phyloP scores from a whole-genome alignment of 768 basidiomycete species.

The Lactarius deliciosus region DNA sequence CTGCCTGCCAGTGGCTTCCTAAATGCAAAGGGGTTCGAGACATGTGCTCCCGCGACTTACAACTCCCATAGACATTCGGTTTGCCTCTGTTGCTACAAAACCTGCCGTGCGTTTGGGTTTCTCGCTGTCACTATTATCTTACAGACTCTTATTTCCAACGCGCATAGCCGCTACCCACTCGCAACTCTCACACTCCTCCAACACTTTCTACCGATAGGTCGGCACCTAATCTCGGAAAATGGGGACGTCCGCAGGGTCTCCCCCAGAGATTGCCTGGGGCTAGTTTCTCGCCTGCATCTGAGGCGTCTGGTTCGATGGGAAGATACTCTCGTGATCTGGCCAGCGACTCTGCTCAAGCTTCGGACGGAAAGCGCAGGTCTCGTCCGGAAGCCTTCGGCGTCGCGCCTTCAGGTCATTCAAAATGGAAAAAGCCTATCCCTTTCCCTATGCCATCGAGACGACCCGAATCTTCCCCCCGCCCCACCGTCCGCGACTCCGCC shows the following conservation, averaged over 20 bases:
- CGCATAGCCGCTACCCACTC: conserved; percentile 16
- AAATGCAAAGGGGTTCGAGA: conserved; percentile 26
- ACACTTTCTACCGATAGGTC: conserved; percentile 8
- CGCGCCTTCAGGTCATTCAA: background rate
- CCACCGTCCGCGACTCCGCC: conserved; percentile 10
- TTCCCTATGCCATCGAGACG: conserved; percentile 8
- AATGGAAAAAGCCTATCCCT: conserved; percentile 16
- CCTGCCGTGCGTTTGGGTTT: conserved; percentile 23
- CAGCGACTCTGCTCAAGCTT: background rate
- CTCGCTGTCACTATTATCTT: background rate
- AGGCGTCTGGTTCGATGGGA: background rate
- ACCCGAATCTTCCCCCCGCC: background rate
- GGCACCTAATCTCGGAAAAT: conserved; percentile 23
- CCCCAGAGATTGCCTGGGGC: background rate
- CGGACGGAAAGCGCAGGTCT: background rate
- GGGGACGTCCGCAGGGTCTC: conserved; percentile 19
- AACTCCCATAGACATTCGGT: conserved; percentile 6
- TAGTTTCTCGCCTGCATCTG: conserved; percentile 4
- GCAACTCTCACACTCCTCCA: conserved; percentile 10
- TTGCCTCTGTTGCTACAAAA: conserved; percentile 21
- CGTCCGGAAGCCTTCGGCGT: background rate
- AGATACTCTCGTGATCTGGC: conserved; percentile 6
- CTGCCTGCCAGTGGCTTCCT: background rate
- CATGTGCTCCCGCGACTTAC: conserved; percentile 15
- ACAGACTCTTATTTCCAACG: background rate